phyloP scores from a whole-genome alignment of 2,329 filamentous ascomycete genomes.

The Lachnellula suecica region DNA sequence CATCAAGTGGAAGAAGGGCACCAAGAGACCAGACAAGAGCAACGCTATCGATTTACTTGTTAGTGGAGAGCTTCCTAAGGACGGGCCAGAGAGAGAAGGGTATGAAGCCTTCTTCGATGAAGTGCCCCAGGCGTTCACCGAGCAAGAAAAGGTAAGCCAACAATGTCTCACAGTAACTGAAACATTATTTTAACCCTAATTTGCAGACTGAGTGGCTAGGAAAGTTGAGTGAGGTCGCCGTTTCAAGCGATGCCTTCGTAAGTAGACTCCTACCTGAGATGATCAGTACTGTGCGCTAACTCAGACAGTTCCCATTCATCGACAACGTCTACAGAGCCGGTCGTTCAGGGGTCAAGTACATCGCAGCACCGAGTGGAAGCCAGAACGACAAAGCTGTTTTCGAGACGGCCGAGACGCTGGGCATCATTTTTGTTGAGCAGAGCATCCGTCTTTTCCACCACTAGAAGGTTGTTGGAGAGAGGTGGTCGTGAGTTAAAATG shows the following conservation, averaged over 20 bases:
- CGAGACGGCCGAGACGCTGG: conserved; percentile 86
- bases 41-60: conserved; percentile 97
- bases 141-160: conserved; percentile 63
- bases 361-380: conserved; percentile 88
- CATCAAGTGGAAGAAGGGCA: conserved; percentile 97
- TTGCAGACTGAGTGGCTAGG: conserved; percentile 69
- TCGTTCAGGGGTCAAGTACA: conserved; percentile 90
- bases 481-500: neutral
- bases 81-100: conserved; percentile 77
- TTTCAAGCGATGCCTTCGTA: conserved; percentile 95
- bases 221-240: conserved; percentile 78
- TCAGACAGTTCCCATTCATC: conserved; percentile 86
- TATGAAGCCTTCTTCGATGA: conserved; percentile 91
- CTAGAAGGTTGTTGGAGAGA: conserved; percentile 43
- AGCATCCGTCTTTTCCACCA: conserved; percentile 93
- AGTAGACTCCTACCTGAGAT: conserved; percentile 38
- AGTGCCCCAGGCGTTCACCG: conserved; percentile 78
- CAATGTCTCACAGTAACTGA: neutral
- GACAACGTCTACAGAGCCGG: conserved; percentile 95
- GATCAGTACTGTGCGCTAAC: conserved; percentile 4
- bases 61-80: conserved; percentile 82
- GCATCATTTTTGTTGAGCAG: conserved; percentile 95
- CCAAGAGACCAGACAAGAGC: conserved; percentile 95
- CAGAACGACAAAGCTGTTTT: conserved; percentile 83
- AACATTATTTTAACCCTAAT: neutral